A percentile compares a stretch with the other conserved stretches of the same genome.
phyloP scores from a whole-genome alignment of 1,284 basidiomycete genomes.

The Waitea zeae region DNA sequence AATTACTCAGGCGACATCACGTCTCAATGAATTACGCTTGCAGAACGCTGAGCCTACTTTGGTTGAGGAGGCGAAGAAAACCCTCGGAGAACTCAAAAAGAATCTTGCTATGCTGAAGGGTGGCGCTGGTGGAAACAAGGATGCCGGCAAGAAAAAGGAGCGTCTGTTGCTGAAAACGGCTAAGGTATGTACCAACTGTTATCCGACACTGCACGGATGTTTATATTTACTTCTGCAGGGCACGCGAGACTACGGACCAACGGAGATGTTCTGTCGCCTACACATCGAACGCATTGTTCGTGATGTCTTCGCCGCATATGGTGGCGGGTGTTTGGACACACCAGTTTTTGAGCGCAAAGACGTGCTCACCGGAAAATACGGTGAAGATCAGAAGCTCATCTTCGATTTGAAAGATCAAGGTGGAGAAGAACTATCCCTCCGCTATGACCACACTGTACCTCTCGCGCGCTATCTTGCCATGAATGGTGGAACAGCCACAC shows the following conservation, averaged over 20 bases:
- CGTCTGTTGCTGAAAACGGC: conserved; percentile 65
- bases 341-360: conserved; percentile 98
- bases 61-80: conserved; percentile 51
- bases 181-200: conserved; percentile 34
- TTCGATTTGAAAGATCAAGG: conserved; percentile 98
- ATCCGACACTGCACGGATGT: neutral
- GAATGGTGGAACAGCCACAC: conserved; percentile 60
- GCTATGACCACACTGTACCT: conserved; percentile 96
- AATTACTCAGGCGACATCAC: conserved; percentile 31
- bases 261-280: conserved; percentile 87
- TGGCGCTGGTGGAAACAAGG: conserved; percentile 18
- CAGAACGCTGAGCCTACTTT: conserved; percentile 28
- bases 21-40: conserved; percentile 41
- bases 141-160: conserved; percentile 39
- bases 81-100: conserved; percentile 52
- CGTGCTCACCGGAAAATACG: conserved; percentile 90
- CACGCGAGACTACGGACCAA: conserved; percentile 88
- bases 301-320: conserved; percentile 78
- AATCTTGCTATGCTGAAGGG: conserved; percentile 27
- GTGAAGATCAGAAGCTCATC: conserved; percentile 95
- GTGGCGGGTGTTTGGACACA: conserved; percentile 89
- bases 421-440: conserved; percentile 88
- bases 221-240: conserved; percentile 38
- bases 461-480: conserved; percentile 94
- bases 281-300: conserved; percentile 85